phyloP scores from a whole-genome alignment of 129 eudicot species.

The Flaveria bidentis region DNA sequence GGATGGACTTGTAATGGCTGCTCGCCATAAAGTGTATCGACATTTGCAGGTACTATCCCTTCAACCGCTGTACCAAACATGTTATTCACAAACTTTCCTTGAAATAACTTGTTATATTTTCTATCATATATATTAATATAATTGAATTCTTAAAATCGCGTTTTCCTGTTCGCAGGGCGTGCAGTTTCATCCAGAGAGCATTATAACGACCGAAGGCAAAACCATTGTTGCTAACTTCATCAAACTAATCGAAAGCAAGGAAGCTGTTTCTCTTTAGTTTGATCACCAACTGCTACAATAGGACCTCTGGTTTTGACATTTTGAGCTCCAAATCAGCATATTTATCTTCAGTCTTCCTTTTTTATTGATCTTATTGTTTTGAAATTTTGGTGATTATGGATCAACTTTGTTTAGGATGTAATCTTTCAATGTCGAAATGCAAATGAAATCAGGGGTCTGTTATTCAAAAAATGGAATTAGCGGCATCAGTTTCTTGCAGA shows the following conservation, averaged over 20 bases:
- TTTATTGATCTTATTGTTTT: conserved; percentile 5
- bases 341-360: background rate
- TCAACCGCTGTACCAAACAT: background rate
- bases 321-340: background rate
- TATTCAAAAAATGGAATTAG: too few relatives aligned
- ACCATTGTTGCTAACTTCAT: conserved; percentile 70
- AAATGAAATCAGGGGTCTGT: background rate
- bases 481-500: too few relatives aligned
- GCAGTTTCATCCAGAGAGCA: conserved; percentile 98
- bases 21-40: conserved; percentile 75
- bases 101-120: too few relatives aligned
- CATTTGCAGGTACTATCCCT: conserved; percentile 50
- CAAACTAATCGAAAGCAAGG: conserved; percentile 65
- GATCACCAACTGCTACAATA: conserved; percentile 19
- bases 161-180: conserved; percentile 62
- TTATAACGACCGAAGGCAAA: conserved; percentile 83
- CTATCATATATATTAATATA: background rate
- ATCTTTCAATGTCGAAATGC: background rate
- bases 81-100: background rate
- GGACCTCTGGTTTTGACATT: background rate
- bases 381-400: background rate
- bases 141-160: background rate
- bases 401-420: background rate
- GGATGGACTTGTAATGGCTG: conserved; percentile 95
- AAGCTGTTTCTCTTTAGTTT: conserved; percentile 45